Percentiles rank a stretch among this genome's conserved stretches.
Conservation (phyloP, 129 eudicot genomes). For the Artemisia annua region DNA sequence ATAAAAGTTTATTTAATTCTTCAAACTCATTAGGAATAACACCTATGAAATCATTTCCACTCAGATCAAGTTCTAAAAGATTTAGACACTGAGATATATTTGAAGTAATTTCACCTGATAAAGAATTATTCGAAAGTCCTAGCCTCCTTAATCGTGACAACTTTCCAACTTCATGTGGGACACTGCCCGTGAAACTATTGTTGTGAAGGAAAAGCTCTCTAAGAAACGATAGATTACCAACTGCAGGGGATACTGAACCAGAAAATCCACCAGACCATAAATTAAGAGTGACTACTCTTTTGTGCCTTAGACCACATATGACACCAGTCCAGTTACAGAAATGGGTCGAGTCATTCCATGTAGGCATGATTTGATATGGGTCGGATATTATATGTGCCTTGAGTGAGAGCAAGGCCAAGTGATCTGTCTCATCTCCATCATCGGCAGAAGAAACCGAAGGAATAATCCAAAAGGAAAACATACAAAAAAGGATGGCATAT, state of each 20-base stretch:
- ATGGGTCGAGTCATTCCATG: slow-evolving; percentile 33
- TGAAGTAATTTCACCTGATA: slow-evolving; percentile 35
- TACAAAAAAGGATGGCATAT: neutral
- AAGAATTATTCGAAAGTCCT: slow-evolving; percentile 23
- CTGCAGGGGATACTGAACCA: slow-evolving; percentile 37
- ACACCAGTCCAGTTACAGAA: slow-evolving; percentile 38
- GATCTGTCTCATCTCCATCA: slow-evolving; percentile 30
- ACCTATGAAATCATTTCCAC: neutral
- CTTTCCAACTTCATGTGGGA: slow-evolving; percentile 28
- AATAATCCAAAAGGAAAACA: neutral
- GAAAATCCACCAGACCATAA: slow-evolving; percentile 22
- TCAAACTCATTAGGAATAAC: neutral
- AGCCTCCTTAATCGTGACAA: slow-evolving; percentile 25
- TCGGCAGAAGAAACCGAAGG: neutral
- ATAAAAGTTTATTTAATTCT: neutral
- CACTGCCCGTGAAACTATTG: slow-evolving; percentile 30
- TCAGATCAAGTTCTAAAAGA: neutral
- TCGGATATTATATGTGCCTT: slow-evolving; percentile 25
- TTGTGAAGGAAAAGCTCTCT: slow-evolving; percentile 18
- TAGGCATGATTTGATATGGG: slow-evolving; percentile 27
- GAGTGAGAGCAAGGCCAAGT: slow-evolving; percentile 29
- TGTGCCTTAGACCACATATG: slow-evolving; percentile 22
- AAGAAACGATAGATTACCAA: slow-evolving; percentile 40
- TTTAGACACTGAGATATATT: slow-evolving; percentile 11
- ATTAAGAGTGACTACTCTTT: slow-evolving; percentile 26